phyloP scores from a whole-genome alignment of 108 stramenopile genomes.

The Cyclotella sp. region DNA sequence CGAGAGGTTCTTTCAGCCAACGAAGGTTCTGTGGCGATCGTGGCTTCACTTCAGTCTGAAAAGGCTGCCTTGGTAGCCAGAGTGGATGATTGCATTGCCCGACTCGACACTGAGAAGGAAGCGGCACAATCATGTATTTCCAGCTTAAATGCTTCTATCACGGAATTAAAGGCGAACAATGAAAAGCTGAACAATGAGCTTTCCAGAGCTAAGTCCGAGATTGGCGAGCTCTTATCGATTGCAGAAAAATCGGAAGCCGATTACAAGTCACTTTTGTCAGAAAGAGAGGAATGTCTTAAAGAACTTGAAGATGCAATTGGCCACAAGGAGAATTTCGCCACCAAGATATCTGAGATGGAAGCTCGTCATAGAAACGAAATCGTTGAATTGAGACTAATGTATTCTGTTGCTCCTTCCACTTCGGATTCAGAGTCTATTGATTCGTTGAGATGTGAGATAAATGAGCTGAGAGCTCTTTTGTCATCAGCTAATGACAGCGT shows the following conservation, averaged over 20 bases:
- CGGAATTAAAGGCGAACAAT: conserved; percentile 5
- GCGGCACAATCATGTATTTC: neutral
- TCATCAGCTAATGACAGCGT: conserved; percentile 62
- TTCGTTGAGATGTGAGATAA: conserved; percentile 50
- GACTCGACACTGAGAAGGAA: conserved; percentile 13
- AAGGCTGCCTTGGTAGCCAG: conserved; percentile 11
- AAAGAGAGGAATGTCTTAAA: conserved; percentile 17
- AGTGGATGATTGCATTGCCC: conserved; percentile 14
- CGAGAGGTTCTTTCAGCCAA: conserved; percentile 2
- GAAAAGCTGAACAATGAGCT: conserved; percentile 5
- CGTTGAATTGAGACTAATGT: conserved; percentile 16
- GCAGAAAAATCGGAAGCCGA: conserved; percentile 17
- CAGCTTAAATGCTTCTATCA: conserved; percentile 1
- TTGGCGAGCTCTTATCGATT: conserved; percentile 21
- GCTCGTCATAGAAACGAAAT: neutral
- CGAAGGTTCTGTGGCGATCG: neutral
- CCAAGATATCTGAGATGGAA: conserved; percentile 15
- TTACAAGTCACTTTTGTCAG: conserved; percentile 18
- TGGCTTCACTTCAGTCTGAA: conserved; percentile 14
- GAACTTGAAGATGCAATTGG: conserved; percentile 7
- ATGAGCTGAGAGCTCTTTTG: conserved; percentile 68
- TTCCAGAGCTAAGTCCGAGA: conserved; percentile 1
- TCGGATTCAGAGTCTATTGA: conserved; percentile 1
- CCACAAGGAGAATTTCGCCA: conserved; percentile 12
- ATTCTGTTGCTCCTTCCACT: conserved; percentile 10